Conservation (phyloP, 2,329 filamentous ascomycete genomes). For the Ophiostoma angusticollis region DNA sequence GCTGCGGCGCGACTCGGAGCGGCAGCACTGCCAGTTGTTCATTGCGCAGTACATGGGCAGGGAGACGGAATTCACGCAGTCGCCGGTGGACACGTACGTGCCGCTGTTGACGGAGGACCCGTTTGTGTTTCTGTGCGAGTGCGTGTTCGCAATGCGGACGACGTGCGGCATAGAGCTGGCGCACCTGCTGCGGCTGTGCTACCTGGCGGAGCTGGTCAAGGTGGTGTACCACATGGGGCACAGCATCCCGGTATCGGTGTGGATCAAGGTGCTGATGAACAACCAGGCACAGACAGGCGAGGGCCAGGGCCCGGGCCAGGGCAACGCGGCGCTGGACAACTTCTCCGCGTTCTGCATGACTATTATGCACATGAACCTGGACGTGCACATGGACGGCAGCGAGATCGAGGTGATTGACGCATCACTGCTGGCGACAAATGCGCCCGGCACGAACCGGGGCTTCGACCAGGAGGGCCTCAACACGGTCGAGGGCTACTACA, state of each 20-base stretch:
- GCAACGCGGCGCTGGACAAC: conserved; percentile 36
- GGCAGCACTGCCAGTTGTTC: conserved; percentile 67
- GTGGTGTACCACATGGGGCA: conserved; percentile 49
- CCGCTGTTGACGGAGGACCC: conserved; percentile 57
- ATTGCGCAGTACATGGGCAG: conserved; percentile 40
- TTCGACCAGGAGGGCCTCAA: conserved; percentile 44
- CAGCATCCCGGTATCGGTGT: conserved; percentile 38
- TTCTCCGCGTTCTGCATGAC: conserved; percentile 43
- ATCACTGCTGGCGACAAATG: conserved; percentile 19
- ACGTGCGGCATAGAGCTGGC: conserved; percentile 60
- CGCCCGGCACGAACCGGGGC: conserved; percentile 28
- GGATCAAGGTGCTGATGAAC: conserved; percentile 33
- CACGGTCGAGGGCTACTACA: conserved; percentile 40
- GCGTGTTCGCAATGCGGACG: conserved; percentile 55
- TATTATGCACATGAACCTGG: conserved; percentile 33
- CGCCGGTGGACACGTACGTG: conserved; percentile 32
- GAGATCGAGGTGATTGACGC: conserved; percentile 16
- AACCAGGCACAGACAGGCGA: conserved; percentile 21
- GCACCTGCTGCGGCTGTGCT: conserved; percentile 74
- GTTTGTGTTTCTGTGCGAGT: conserved; percentile 73
- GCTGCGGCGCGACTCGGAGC: conserved; percentile 52
- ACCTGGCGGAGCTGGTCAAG: conserved; percentile 82
- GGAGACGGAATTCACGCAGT: conserved; percentile 26
- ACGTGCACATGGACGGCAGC: conserved; percentile 17
- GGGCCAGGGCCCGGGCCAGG: conserved; percentile 17